A percentile compares a stretch with the other conserved stretches of the same genome.
phyloP scores from a whole-genome alignment of 2,329 filamentous ascomycete genomes.

The Fusarium humuli region DNA sequence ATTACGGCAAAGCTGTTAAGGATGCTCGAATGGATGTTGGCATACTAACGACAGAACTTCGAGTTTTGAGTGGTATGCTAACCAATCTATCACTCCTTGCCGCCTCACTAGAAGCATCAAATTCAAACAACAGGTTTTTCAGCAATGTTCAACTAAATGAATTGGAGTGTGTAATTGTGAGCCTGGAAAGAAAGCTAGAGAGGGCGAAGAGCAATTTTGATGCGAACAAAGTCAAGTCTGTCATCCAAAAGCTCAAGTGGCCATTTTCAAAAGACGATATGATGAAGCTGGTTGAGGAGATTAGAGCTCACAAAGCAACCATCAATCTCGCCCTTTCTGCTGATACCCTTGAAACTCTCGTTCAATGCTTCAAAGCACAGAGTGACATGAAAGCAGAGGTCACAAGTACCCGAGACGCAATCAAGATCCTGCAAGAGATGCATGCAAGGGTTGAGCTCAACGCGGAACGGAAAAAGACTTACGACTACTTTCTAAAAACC shows the following conservation, averaged over 20 bases:
- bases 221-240: background rate
- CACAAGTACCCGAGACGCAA: background rate
- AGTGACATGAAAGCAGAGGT: background rate
- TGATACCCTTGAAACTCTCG: background rate
- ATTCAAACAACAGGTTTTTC: background rate
- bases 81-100: background rate
- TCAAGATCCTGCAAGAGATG: background rate
- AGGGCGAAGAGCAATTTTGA: background rate
- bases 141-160: background rate
- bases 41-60: background rate
- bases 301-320: background rate
- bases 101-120: background rate
- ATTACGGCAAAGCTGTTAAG: background rate
- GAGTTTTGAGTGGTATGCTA: background rate
- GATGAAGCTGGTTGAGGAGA: background rate
- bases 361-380: background rate
- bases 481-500: background rate
- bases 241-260: background rate
- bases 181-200: background rate
- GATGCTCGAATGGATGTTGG: background rate
- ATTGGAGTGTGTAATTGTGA: background rate
- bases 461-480: background rate
- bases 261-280: background rate
- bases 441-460: background rate
- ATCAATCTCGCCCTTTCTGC: background rate